These are phyloP conservation scores for Paecilomyces variotii DNA, from an alignment of 2,329 filamentous ascomycete species.

Conservation along the genomic window DNA sequence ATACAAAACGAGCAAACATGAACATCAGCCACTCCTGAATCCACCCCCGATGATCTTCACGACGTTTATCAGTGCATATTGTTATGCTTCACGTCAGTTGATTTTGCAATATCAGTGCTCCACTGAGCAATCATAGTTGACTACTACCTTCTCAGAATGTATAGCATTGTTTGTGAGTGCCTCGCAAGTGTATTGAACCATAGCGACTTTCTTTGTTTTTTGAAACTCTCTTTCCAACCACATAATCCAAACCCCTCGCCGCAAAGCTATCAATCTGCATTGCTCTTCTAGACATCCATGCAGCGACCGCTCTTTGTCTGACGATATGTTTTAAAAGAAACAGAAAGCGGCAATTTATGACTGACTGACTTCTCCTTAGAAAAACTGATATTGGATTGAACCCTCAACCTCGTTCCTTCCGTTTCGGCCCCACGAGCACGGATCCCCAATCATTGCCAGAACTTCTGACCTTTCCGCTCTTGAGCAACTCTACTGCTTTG, in stretches of 20 bases:
- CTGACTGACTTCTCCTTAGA: not conserved
- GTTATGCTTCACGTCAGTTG: not conserved
- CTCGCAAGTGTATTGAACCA: not conserved
- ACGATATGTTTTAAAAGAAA: not conserved
- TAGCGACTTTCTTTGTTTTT: not conserved
- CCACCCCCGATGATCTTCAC: not conserved
- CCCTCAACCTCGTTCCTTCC: not conserved
- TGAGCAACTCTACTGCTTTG: not conserved
- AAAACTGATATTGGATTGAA: not conserved
- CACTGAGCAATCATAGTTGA: not conserved
- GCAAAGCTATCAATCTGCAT: not conserved
- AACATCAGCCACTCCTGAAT: not conserved
- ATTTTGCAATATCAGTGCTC: not conserved
- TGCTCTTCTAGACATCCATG: not conserved
- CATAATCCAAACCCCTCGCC: not conserved
- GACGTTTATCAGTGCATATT: not conserved
- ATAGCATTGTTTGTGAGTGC: not conserved
- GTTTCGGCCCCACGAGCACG: not conserved
- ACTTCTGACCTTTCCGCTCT: not conserved
- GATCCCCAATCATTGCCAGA: not conserved
- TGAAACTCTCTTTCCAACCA: not conserved
- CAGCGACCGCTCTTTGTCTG: not conserved
- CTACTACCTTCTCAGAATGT: not conserved
- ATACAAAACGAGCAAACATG: not conserved
- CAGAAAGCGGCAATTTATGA: not conserved